phyloP scores from a whole-genome alignment of 1,284 basidiomycete species.

The Trichosporon faecale region DNA sequence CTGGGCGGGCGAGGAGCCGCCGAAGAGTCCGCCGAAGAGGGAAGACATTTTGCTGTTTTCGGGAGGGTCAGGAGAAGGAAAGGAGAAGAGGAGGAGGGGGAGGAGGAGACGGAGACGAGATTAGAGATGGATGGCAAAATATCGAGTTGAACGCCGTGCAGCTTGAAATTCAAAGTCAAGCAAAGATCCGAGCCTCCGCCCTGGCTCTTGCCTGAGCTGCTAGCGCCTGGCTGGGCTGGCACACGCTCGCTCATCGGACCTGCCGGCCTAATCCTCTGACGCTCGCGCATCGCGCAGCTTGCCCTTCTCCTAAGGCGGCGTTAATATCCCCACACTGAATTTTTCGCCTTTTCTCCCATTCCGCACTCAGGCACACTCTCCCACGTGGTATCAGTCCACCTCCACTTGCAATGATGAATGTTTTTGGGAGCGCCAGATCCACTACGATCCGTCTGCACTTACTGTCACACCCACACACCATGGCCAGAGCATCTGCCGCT shows the following conservation, averaged over 20 bases:
- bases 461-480: not conserved
- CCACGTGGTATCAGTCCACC: not conserved
- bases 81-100: conserved; percentile 7
- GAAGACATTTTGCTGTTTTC: conserved; percentile 44
- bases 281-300: not conserved
- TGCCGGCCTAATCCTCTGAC: not conserved
- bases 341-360: conserved; percentile 8
- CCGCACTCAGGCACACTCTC: not conserved
- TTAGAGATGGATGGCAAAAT: conserved; percentile 11
- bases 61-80: not conserved
- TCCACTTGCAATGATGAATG: conserved; percentile 8
- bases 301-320: not conserved
- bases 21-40: conserved; percentile 43
- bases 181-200: not conserved
- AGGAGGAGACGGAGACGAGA: conserved; percentile 4
- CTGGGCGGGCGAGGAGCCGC: conserved; percentile 22
- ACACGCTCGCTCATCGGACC: conserved; percentile 3
- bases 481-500: conserved; percentile 13
- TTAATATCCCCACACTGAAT: not conserved
- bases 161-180: conserved; percentile 6
- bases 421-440: not conserved
- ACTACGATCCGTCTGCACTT: not conserved
- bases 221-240: not conserved
- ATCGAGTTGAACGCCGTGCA: conserved; percentile 7
- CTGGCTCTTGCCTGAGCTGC: not conserved